phyloP scores from a whole-genome alignment of 1,139 yeast species.

The Magnusiomyces magnusii region DNA sequence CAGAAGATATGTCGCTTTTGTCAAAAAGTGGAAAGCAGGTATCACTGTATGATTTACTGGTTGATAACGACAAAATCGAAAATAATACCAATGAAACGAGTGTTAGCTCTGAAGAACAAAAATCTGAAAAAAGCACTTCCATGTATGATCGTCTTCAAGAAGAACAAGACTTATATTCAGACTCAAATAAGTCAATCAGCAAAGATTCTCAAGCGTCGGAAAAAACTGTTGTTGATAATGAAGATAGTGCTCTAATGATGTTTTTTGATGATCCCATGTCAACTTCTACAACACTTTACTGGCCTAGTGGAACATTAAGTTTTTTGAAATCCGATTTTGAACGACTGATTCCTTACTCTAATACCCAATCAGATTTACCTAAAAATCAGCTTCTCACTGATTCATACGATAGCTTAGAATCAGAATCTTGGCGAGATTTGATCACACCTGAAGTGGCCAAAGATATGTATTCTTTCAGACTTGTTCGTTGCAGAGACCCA shows the following conservation, averaged over 20 bases:
- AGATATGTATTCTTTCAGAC: constrained; percentile 15
- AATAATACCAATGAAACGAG: neutral
- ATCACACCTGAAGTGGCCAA: neutral
- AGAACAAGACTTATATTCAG: neutral
- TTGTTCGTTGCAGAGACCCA: constrained; percentile 45
- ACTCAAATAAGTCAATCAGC: neutral
- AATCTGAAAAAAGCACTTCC: neutral
- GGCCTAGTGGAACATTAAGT: constrained; percentile 30
- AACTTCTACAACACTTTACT: constrained; percentile 26
- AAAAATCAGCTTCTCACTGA: neutral
- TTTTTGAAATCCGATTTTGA: constrained; percentile 29
- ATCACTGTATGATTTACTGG: neutral
- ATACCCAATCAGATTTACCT: neutral
- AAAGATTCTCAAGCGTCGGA: neutral
- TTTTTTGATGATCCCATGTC: neutral
- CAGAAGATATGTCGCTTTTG: neutral
- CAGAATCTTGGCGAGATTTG: neutral
- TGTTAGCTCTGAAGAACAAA: neutral
- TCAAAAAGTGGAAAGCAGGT: neutral
- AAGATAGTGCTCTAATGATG: neutral
- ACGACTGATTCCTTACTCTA: constrained; percentile 8
- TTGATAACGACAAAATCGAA: neutral
- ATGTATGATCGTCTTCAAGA: neutral
- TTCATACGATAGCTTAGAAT: neutral
- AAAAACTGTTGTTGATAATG: neutral